phyloP scores from a whole-genome alignment of 2,329 filamentous ascomycete genomes.

The Capronia epimyces region DNA sequence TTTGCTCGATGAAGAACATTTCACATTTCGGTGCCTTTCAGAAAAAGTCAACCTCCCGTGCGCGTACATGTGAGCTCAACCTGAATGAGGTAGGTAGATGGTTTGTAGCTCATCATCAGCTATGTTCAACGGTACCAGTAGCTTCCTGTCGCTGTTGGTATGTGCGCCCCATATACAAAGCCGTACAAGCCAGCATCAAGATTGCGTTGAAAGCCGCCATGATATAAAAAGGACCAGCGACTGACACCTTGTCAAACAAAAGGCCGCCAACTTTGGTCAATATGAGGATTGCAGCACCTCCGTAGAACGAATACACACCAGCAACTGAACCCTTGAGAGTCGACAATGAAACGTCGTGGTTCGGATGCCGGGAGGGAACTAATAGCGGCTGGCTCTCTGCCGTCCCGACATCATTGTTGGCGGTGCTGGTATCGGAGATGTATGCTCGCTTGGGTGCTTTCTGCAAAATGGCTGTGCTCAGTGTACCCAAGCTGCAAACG shows the following conservation, averaged over 20 bases:
- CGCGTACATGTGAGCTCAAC: too few species aligned
- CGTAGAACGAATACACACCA: conserved; percentile 86
- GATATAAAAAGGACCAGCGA: conserved; percentile 84
- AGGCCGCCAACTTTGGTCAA: conserved; percentile 86
- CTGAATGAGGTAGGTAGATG: too few species aligned
- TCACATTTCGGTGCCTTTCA: too few species aligned
- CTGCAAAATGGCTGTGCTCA: conserved; percentile 70
- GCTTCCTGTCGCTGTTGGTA: background rate
- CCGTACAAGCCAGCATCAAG: conserved; percentile 46
- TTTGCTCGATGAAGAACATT: too few species aligned
- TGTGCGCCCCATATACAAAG: conserved; percentile 8
- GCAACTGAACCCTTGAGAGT: conserved; percentile 88
- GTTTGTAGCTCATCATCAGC: background rate
- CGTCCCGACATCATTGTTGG: background rate
- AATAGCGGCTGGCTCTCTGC: conserved; percentile 11
- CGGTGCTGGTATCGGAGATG: background rate
- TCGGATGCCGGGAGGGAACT: background rate
- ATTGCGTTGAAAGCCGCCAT: conserved; percentile 83
- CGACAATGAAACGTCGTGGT: conserved; percentile 35
- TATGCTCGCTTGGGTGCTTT: conserved; percentile 32
- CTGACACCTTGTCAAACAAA: conserved; percentile 70
- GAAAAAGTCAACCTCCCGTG: too few species aligned
- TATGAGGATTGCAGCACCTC: conserved; percentile 81
- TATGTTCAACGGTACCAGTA: background rate
- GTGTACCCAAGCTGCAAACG: conserved; percentile 84